Evolutionary conservation across 2,329 filamentous ascomycete species (phyloP).

Genomic region (Aspergillus sp.): DNA sequence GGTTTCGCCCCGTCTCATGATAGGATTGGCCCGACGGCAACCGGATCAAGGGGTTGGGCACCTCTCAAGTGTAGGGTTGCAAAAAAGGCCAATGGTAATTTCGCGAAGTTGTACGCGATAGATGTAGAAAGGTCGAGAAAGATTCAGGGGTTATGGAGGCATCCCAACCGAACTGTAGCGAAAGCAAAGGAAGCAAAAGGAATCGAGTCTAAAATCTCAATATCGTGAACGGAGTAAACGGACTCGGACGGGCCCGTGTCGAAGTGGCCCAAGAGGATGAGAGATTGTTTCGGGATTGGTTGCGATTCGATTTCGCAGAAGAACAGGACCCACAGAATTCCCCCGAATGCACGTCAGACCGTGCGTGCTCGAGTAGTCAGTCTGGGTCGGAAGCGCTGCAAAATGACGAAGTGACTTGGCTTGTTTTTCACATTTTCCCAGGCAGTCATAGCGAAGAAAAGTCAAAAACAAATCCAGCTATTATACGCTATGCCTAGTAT

Average conservation of each 20-base stretch:
- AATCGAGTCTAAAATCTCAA: background rate
- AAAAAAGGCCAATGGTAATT: background rate
- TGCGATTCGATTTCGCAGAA: background rate
- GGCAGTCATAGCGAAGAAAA: background rate
- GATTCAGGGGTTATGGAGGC: background rate
- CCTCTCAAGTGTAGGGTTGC: background rate
- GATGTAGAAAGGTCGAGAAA: background rate
- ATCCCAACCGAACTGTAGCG: background rate
- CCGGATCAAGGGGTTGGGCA: background rate
- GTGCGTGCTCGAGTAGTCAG: background rate
- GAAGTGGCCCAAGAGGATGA: background rate
- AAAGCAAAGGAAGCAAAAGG: slow-evolving; percentile 7
- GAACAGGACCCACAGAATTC: slow-evolving; percentile 12
- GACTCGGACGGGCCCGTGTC: background rate
- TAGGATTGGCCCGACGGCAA: slow-evolving; percentile 7
- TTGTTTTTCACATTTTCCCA: background rate
- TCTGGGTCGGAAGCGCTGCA: background rate
- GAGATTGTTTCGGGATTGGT: slow-evolving; percentile 2
- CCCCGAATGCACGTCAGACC: slow-evolving; percentile 7
- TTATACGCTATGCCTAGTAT: background rate
- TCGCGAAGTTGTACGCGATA: background rate
- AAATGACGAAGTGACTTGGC: background rate
- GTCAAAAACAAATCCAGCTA: background rate
- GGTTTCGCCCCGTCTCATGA: background rate
- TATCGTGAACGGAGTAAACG: background rate